Evolutionary conservation across 1,284 basidiomycete species (phyloP), one percentile per base, ranked within the genome.

Genomic region (Marasmius oreades): DNA sequence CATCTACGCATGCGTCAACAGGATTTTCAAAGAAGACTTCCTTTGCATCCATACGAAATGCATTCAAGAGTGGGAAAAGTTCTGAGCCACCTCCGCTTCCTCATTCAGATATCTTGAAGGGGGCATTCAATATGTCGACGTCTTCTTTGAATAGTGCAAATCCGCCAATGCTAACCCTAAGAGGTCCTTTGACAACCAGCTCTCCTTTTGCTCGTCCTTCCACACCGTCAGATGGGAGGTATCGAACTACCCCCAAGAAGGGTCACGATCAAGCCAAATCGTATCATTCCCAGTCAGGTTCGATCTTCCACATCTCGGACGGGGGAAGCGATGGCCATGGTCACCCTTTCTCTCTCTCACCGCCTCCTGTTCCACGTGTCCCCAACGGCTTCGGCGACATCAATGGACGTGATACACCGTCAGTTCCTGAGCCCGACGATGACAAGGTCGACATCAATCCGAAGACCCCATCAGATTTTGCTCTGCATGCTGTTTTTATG

Each of bases 1-100:
- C 86, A 0, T 78, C 82, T 22, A 81, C 79, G 2, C 76, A 76
- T 2, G 66, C 71, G 11, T 58, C 62, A 31, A 71, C 70, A 4
- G 77, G 84, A 2, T 86, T 90, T 64, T 77, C 85, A 50, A 93
- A 93, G 75, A 93, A 93, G 62, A 73, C 90, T 1, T 92, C 90
- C 0, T 91, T 94, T 62, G 91, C 92, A 1, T 93, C 90, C 7
- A 82, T 95, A 55, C 86, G 91, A 52, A 93, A 93, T 68, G 91
- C 92, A 3, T 94, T 95, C 81, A 94, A 92, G 71, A 77, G 81
- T 58, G 73, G 77, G 31, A 86, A 84, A 70, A 77, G 68, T 58
- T 78, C 68, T 56, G 83, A 86, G 16, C 69, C 79, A 8, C 87
- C 88, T 36, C 87, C 89, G 6, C 73, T 91, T 48, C 88, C 90